phyloP scores from a whole-genome alignment of 2,329 filamentous ascomycete genomes.

The Aspergillus sp. region DNA sequence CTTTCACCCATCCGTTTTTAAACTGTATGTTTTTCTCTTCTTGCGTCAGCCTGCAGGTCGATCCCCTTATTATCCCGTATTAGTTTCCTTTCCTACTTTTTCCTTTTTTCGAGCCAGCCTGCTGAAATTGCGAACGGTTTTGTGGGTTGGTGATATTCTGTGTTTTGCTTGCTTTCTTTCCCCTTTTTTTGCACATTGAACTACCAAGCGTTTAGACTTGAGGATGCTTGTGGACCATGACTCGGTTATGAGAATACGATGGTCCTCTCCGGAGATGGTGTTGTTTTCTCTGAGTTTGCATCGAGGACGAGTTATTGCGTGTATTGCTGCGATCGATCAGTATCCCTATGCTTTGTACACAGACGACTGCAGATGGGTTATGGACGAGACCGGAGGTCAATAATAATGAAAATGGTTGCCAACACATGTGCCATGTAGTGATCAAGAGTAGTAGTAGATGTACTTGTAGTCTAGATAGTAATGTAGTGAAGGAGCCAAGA shows the following conservation, averaged over 20 bases:
- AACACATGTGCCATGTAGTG: slow-evolving; percentile 2
- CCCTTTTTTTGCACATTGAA: slow-evolving; percentile 20
- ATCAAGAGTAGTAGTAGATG: background rate
- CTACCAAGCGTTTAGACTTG: slow-evolving; percentile 29
- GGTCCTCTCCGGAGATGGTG: slow-evolving; percentile 9
- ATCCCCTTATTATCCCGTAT: slow-evolving; percentile 20
- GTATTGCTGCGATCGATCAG: slow-evolving; percentile 21
- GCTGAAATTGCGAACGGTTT: slow-evolving; percentile 36
- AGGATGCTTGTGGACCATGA: slow-evolving; percentile 12
- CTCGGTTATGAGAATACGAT: slow-evolving; percentile 12
- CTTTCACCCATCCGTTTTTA: slow-evolving; percentile 22
- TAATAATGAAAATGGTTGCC: slow-evolving; percentile 21
- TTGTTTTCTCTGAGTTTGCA: slow-evolving; percentile 26
- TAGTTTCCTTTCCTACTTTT: slow-evolving; percentile 20
- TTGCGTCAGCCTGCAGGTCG: slow-evolving; percentile 22
- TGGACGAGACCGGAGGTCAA: slow-evolving; percentile 13
- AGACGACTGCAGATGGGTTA: slow-evolving; percentile 25
- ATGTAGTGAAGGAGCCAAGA: background rate
- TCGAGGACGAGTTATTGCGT: slow-evolving; percentile 30
- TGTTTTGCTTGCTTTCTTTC: slow-evolving; percentile 16
- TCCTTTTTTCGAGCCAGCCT: slow-evolving; percentile 23
- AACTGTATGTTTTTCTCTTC: slow-evolving; percentile 38
- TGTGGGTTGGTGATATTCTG: slow-evolving; percentile 27
- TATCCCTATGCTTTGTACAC: slow-evolving; percentile 37
- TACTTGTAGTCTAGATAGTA: background rate